phyloP scores from a whole-genome alignment of 495 filamentous ascomycete genomes.

The Penicillium daleae region DNA sequence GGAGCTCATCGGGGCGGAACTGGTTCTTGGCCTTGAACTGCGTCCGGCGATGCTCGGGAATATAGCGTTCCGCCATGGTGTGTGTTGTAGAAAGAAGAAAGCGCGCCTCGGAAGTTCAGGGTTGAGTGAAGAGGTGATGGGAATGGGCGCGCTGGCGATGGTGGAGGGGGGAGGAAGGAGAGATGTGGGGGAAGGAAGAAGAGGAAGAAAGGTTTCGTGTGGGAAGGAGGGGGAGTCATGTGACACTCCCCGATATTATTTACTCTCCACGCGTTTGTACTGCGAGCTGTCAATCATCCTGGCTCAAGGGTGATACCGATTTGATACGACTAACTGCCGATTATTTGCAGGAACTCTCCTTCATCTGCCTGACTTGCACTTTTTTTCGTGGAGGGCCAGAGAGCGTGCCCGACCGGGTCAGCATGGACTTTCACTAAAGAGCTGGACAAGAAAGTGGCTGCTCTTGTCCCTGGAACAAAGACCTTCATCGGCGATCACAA shows the following conservation, averaged over 20 bases:
- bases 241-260: slow-evolving; percentile 23
- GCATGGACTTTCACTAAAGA: slow-evolving; percentile 12
- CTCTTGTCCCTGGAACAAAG: neutral
- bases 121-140: slow-evolving; percentile 21
- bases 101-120: slow-evolving; percentile 36
- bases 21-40: slow-evolving; percentile 98
- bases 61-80: slow-evolving; percentile 97
- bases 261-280: slow-evolving; percentile 11
- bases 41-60: slow-evolving; percentile 97
- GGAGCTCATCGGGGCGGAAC: slow-evolving; percentile 98
- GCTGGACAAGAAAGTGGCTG: slow-evolving; percentile 1
- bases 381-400: neutral
- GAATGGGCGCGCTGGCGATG: slow-evolving; percentile 42
- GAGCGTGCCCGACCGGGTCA: neutral
- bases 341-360: neutral
- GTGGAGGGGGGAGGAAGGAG: slow-evolving; percentile 19
- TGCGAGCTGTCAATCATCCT: neutral
- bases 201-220: slow-evolving; percentile 40
- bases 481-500: neutral
- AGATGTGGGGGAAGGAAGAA: slow-evolving; percentile 33
- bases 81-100: slow-evolving; percentile 42
- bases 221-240: slow-evolving; percentile 34
- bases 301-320: neutral
- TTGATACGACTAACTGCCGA: neutral
- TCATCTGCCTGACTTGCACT: neutral